phyloP scores from a whole-genome alignment of 306 rosid genomes.

The Ormosia emarginata region DNA sequence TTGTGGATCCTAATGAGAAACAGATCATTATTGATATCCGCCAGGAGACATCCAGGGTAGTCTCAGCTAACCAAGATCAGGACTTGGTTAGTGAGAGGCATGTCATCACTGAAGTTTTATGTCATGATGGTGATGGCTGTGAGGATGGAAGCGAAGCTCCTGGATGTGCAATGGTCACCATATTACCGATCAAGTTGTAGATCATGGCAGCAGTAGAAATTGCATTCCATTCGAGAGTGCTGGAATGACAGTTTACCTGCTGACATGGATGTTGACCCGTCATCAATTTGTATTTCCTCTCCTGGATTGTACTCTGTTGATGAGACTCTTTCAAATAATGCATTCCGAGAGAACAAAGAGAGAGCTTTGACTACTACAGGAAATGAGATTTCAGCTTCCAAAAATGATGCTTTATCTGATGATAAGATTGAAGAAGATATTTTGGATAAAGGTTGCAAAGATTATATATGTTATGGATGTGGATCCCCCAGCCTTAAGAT shows the following conservation, averaged over 20 bases:
- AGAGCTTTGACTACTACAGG: constrained; percentile 18
- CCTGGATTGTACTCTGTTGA: constrained; percentile 47
- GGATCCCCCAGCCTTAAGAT: constrained; percentile 28
- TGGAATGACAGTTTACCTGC: constrained; percentile 34
- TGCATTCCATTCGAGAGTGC: constrained; percentile 19
- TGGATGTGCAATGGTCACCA: constrained; percentile 10
- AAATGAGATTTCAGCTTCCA: constrained; percentile 31
- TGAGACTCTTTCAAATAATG: constrained; percentile 41
- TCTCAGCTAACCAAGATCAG: constrained; percentile 4
- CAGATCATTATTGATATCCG: constrained; percentile 10
- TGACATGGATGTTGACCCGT: constrained; percentile 64
- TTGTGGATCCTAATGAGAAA: constrained; percentile 23
- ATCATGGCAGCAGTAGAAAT: constrained; percentile 22
- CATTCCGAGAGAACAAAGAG: constrained; percentile 8
- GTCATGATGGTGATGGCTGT: constrained; percentile 27
- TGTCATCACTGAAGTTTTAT: neutral
- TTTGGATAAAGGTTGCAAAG: constrained; percentile 18
- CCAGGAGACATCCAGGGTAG: constrained; percentile 19
- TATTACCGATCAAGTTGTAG: constrained; percentile 10
- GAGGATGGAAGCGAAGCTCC: constrained; percentile 23
- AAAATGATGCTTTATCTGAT: constrained; percentile 21
- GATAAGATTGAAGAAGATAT: constrained; percentile 13
- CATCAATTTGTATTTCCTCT: constrained; percentile 50
- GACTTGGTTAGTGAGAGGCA: constrained; percentile 14
- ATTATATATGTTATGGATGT: constrained; percentile 36